These are phyloP conservation scores for Logfia minima DNA, from an alignment of 129 eudicot genomes.

Conservation along the genomic window DNA sequence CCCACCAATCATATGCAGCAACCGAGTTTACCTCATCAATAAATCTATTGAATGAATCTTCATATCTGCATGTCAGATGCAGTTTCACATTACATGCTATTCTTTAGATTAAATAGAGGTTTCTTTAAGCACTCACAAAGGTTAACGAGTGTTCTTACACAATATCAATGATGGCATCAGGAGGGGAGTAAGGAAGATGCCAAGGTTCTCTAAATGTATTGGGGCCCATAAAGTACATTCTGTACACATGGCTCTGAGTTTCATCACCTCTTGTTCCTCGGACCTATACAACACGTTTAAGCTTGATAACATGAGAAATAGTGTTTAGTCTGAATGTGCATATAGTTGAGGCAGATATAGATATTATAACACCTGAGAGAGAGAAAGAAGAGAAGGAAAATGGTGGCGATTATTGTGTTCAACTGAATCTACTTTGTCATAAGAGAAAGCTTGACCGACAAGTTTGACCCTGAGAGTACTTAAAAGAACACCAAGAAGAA, in stretches of 20 bases:
- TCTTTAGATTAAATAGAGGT: neutral
- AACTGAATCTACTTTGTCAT: slow-evolving; percentile 43
- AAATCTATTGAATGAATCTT: slow-evolving; percentile 86
- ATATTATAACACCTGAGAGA: slow-evolving; percentile 66
- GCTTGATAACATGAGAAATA: neutral
- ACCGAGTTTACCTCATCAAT: slow-evolving; percentile 84
- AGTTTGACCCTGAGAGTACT: slow-evolving; percentile 64
- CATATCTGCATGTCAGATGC: slow-evolving; percentile 61
- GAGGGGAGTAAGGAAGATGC: slow-evolving; percentile 96
- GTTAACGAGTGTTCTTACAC: slow-evolving; percentile 54
- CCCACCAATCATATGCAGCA: slow-evolving; percentile 95
- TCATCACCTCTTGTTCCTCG: slow-evolving; percentile 85
- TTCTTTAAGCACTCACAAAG: neutral
- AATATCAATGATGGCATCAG: slow-evolving; percentile 66
- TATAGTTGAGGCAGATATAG: neutral
- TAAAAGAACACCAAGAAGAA: slow-evolving; percentile 58
- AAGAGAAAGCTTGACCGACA: slow-evolving; percentile 53
- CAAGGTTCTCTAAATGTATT: slow-evolving; percentile 93
- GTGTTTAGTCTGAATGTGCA: slow-evolving; percentile 8
- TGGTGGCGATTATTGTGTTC: slow-evolving; percentile 56
- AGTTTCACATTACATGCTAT: slow-evolving; percentile 18
- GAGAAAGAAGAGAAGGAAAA: slow-evolving; percentile 85
- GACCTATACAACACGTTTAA: slow-evolving; percentile 41
- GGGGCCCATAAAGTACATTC: slow-evolving; percentile 94
- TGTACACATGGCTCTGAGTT: slow-evolving; percentile 77